Conservation (phyloP, 106 monocot genomes). For the Cymbidium sinense region DNA sequence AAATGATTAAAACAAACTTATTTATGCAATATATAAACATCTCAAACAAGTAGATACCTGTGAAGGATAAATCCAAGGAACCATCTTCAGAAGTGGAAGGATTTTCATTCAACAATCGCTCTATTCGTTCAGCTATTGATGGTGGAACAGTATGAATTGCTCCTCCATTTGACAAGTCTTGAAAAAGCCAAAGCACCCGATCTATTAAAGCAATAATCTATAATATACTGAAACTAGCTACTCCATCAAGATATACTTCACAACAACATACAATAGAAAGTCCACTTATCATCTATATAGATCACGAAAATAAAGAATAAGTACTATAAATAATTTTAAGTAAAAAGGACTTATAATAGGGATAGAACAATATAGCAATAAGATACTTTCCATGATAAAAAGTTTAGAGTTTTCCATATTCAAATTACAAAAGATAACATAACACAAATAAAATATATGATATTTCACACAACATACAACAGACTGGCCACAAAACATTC, state of each 20-base stretch:
- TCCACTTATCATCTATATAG: background rate
- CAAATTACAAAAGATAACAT: background rate
- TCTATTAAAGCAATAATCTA: background rate
- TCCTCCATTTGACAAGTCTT: slow-evolving; percentile 55
- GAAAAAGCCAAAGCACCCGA: background rate
- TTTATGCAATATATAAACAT: no score
- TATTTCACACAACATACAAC: background rate
- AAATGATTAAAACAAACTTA: background rate
- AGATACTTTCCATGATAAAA: background rate
- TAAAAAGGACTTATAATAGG: background rate
- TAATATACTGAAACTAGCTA: background rate
- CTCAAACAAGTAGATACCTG: slow-evolving; percentile 31
- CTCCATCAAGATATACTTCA: background rate
- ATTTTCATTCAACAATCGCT: slow-evolving; percentile 66
- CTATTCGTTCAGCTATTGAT: slow-evolving; percentile 72
- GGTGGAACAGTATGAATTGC: slow-evolving; percentile 94
- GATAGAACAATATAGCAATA: background rate
- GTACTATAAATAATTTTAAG: background rate
- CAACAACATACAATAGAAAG: background rate
- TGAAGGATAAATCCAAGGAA: slow-evolving; percentile 77
- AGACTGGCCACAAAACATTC: background rate
- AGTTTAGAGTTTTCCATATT: background rate
- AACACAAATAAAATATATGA: background rate
- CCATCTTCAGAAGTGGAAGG: slow-evolving; percentile 48
- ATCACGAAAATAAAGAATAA: background rate